phyloP scores from a whole-genome alignment of 1,139 yeast genomes.

The Scheffersomyces illinoinensis region DNA sequence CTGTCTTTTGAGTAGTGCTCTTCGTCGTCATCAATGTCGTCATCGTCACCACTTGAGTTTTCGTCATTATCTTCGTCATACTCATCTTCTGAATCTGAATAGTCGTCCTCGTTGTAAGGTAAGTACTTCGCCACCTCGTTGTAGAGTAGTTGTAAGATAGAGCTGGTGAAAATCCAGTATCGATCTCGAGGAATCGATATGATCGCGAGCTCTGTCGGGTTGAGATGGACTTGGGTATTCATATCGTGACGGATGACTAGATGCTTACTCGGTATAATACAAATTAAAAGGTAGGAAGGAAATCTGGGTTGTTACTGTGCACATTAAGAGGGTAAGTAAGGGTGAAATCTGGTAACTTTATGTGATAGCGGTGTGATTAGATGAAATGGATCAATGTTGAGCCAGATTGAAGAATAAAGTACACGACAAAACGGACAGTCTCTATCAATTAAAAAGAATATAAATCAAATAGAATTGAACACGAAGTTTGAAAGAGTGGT shows the following conservation, averaged over 20 bases:
- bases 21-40: neutral
- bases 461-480: neutral
- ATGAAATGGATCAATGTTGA: neutral
- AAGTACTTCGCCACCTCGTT: slow-evolving; percentile 13
- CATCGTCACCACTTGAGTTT: neutral
- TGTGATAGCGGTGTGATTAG: neutral
- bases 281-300: neutral
- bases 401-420: neutral
- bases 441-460: neutral
- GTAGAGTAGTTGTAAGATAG: slow-evolving; percentile 42
- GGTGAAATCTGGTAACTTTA: neutral
- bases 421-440: neutral
- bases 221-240: slow-evolving; percentile 45
- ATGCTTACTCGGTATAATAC: neutral
- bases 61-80: slow-evolving; percentile 8
- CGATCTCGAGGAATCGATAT: slow-evolving; percentile 50
- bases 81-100: slow-evolving; percentile 17
- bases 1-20: neutral
- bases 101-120: slow-evolving; percentile 4
- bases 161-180: slow-evolving; percentile 52
- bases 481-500: neutral
- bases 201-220: slow-evolving; percentile 44
- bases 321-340: neutral
- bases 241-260: neutral
- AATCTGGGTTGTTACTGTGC: neutral